phyloP scores from a whole-genome alignment of 179 eudicot species.

The Spergularia azorica region DNA sequence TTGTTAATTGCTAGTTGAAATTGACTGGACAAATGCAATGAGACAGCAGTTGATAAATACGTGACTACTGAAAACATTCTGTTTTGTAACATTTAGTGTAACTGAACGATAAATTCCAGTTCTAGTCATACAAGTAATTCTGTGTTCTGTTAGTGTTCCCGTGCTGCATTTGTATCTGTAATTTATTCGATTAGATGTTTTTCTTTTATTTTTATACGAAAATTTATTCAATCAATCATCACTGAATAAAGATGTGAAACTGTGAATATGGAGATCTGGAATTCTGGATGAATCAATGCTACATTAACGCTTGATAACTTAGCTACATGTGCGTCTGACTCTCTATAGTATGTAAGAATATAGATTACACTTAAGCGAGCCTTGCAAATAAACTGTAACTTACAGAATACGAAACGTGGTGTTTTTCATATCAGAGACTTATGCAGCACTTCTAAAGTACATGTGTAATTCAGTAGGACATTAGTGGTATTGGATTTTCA shows the following conservation, averaged over 20 bases:
- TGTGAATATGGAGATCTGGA: not conserved
- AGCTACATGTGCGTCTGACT: too few relatives aligned
- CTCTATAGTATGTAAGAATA: too few relatives aligned
- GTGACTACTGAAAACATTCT: not conserved
- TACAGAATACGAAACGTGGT: not conserved
- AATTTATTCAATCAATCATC: not conserved
- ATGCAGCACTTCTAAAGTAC: not conserved
- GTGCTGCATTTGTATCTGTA: not conserved
- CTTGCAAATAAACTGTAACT: not conserved
- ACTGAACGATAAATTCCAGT: not conserved
- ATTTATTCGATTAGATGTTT: not conserved
- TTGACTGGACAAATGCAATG: constrained; percentile 10
- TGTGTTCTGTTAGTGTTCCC: constrained; percentile 11
- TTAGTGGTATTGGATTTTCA: not conserved
- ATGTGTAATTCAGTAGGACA: not conserved
- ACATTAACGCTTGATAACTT: too few relatives aligned
- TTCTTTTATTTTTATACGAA: not conserved
- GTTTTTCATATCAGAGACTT: not conserved
- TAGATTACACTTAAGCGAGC: too few relatives aligned
- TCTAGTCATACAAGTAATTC: too few relatives aligned
- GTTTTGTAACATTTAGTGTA: not conserved
- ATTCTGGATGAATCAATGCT: too few relatives aligned
- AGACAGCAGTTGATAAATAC: not conserved
- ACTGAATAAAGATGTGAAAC: not conserved
- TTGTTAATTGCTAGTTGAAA: constrained; percentile 2